Evolutionary conservation across 148 eudicot species (phyloP).

Genomic region (Rhododendron williamsianum): DNA sequence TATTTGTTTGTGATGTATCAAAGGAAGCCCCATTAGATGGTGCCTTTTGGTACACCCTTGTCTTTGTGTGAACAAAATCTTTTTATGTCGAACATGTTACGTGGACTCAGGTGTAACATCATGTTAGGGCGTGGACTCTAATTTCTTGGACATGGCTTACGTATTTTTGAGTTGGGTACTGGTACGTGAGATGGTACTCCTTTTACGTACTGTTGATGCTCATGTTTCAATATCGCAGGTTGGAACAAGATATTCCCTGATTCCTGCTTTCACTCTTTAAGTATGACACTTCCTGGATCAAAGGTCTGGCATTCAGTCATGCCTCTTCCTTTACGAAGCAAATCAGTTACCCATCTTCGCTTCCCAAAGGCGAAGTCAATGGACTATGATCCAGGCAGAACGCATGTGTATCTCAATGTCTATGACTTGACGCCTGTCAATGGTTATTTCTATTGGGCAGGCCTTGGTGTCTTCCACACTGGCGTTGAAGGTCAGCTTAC

Average conservation of each 20-base stretch:
- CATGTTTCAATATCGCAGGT: constrained; percentile 29
- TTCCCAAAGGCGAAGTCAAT: constrained; percentile 52
- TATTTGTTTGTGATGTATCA: background rate
- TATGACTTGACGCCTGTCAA: constrained; percentile 78
- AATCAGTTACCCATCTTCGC: constrained; percentile 41
- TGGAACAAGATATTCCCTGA: constrained; percentile 30
- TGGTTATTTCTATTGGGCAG: constrained; percentile 89
- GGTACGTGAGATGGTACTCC: background rate
- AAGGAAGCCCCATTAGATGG: background rate
- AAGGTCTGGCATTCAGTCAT: constrained; percentile 36
- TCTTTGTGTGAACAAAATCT: background rate
- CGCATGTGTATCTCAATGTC: constrained; percentile 78
- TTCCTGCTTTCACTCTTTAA: constrained; percentile 28
- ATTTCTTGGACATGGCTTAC: background rate
- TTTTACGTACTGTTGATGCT: background rate
- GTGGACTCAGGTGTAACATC: background rate
- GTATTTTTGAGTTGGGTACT: background rate
- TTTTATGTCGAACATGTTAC: background rate
- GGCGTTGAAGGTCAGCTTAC: constrained; percentile 66
- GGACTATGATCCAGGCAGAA: constrained; percentile 38
- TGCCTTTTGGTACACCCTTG: background rate
- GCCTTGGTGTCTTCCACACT: constrained; percentile 80
- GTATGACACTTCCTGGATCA: constrained; percentile 39
- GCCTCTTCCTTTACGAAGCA: constrained; percentile 35
- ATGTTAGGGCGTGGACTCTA: background rate